Evolutionary conservation across 495 filamentous ascomycete species (phyloP).

Genomic region (Neurospora terricola): DNA sequence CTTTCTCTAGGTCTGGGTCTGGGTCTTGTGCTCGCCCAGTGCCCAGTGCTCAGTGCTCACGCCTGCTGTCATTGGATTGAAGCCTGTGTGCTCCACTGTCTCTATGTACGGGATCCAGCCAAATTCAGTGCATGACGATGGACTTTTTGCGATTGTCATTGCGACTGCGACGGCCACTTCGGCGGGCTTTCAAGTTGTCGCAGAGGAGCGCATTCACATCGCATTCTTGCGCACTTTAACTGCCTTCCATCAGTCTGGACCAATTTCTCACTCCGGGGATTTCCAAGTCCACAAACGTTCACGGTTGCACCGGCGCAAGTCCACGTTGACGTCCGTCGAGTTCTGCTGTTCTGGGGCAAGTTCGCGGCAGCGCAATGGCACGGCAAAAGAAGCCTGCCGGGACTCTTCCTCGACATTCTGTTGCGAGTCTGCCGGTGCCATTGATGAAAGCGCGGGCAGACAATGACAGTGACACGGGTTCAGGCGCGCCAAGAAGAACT

Average conservation of each 20-base stretch:
- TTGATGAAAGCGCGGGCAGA: neutral
- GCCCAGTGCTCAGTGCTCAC: neutral
- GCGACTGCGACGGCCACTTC: neutral
- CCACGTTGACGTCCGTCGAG: neutral
- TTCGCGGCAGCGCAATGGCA: neutral
- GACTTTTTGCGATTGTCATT: neutral
- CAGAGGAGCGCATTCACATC: neutral
- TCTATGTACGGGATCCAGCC: neutral
- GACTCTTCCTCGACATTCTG: neutral
- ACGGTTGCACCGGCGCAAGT: neutral
- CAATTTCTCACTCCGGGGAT: neutral
- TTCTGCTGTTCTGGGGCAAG: neutral
- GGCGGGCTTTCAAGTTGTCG: neutral
- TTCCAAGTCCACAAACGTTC: neutral
- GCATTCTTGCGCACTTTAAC: neutral
- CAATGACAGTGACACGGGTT: neutral
- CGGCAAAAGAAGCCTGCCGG: neutral
- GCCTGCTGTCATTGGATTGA: neutral
- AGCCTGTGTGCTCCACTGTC: neutral
- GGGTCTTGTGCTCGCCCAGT: neutral
- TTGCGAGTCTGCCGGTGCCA: neutral
- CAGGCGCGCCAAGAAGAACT: neutral
- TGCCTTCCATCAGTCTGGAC: neutral
- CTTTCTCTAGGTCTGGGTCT: conserved; percentile 14
- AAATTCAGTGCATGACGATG: neutral